phyloP scores from a whole-genome alignment of 768 basidiomycete species.

The Mycena metata region DNA sequence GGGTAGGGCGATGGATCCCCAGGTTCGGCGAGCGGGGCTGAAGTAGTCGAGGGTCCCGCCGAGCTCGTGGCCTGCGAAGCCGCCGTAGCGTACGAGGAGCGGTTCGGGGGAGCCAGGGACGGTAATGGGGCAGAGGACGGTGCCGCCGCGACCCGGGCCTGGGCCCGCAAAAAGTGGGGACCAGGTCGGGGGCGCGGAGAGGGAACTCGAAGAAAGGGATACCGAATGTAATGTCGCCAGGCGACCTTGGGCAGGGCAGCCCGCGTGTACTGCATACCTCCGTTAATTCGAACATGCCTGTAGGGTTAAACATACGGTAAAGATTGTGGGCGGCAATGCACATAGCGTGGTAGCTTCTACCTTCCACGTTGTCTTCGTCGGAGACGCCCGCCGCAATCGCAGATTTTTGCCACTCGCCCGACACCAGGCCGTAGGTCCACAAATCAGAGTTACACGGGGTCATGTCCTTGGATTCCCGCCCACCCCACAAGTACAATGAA shows the following conservation, averaged over 20 bases:
- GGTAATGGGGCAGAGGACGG: constrained; percentile 14
- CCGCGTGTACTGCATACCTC: constrained; percentile 28
- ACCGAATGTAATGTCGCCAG: constrained; percentile 14
- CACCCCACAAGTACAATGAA: too few species aligned
- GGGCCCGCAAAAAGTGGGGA: constrained; percentile 5
- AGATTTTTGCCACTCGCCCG: too few species aligned
- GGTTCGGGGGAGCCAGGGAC: neutral
- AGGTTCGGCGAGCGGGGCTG: constrained; percentile 12
- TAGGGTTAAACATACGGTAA: too few species aligned
- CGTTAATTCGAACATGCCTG: too few species aligned
- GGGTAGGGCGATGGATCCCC: constrained; percentile 16
- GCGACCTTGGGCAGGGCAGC: constrained; percentile 21
- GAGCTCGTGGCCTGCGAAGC: constrained; percentile 26
- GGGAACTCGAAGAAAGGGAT: constrained; percentile 10
- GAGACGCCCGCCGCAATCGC: too few species aligned
- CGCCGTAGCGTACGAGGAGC: constrained; percentile 26
- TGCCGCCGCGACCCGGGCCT: constrained; percentile 23
- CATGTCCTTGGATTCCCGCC: too few species aligned
- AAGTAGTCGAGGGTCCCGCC: constrained; percentile 23
- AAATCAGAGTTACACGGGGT: too few species aligned
- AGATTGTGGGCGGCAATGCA: too few species aligned
- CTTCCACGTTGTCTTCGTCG: too few species aligned
- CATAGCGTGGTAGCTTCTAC: too few species aligned
- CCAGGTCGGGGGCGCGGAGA: constrained; percentile 16
- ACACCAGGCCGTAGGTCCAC: too few species aligned